Evolutionary conservation across 2,329 filamentous ascomycete species (phyloP).

Genomic region (Leptographium radiaticola): DNA sequence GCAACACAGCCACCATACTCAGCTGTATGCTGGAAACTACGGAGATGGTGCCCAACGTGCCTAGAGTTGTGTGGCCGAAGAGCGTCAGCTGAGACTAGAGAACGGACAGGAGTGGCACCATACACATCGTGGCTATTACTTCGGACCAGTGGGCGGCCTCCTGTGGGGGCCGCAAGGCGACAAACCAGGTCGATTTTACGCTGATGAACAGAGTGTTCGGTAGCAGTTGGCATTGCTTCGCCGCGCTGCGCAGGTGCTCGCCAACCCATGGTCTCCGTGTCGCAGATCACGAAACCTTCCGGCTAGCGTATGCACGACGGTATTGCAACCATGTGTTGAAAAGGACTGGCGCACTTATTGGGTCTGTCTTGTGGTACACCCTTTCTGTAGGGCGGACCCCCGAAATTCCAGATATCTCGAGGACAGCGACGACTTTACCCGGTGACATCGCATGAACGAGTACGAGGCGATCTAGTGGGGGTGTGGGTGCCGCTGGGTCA

Average conservation of each 20-base stretch:
- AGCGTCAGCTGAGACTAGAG: too few relatives aligned
- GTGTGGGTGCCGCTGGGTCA: conserved; percentile 10
- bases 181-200: neutral
- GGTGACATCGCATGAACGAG: neutral
- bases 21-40: conserved; percentile 11
- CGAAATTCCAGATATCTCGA: too few relatives aligned
- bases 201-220: too few relatives aligned
- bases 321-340: neutral
- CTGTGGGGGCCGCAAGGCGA: neutral
- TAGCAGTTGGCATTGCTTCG: too few relatives aligned
- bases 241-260: too few relatives aligned
- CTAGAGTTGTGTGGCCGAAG: neutral
- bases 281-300: too few relatives aligned
- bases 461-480: neutral
- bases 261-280: too few relatives aligned
- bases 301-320: neutral
- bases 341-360: neutral
- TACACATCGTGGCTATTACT: too few relatives aligned
- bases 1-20: conserved; percentile 7
- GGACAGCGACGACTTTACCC: neutral
- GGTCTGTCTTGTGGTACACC: neutral
- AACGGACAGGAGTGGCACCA: too few relatives aligned
- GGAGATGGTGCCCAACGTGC: conserved; percentile 10
- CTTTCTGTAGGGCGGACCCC: too few relatives aligned
- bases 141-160: neutral